Evolutionary conservation across 441 rosid species (phyloP).

Genomic region (Croton setiger): DNA sequence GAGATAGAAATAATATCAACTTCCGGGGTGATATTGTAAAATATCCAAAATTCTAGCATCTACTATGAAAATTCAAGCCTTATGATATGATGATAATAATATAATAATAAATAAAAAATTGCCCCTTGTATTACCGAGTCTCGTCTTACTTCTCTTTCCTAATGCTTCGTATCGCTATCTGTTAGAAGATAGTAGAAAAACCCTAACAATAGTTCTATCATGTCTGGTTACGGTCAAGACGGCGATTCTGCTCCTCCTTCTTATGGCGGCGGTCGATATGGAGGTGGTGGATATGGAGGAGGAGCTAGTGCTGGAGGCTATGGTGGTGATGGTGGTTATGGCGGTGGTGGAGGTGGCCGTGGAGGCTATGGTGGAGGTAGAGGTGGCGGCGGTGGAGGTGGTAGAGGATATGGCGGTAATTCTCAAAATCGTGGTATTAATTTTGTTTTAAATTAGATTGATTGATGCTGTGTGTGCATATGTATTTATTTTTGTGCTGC

Average conservation of each 20-base stretch:
- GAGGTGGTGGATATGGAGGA: conserved; percentile 33
- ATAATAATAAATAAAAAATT: no score
- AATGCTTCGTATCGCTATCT: background rate
- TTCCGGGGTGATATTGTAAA: no score
- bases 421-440: conserved; percentile 60
- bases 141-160: background rate
- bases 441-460: conserved; percentile 1
- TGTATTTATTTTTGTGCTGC: background rate
- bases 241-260: conserved; percentile 51
- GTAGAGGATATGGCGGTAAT: conserved; percentile 43
- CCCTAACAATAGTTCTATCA: conserved; percentile 27
- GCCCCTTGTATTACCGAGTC: background rate
- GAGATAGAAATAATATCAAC: no score
- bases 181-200: background rate
- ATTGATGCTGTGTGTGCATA: background rate
- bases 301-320: conserved; percentile 29
- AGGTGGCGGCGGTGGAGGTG: conserved; percentile 56
- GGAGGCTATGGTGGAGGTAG: conserved; percentile 48
- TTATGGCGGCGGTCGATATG: conserved; percentile 23
- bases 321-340: conserved; percentile 30
- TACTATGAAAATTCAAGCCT: background rate
- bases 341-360: conserved; percentile 35
- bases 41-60: no score
- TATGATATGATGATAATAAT: no score
- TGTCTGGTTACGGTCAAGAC: conserved; percentile 71